Evolutionary conservation across 257 asterid genomes (phyloP), one percentile per base, ranked within the genome.

Genomic region (Nicotiana paniculata): DNA sequence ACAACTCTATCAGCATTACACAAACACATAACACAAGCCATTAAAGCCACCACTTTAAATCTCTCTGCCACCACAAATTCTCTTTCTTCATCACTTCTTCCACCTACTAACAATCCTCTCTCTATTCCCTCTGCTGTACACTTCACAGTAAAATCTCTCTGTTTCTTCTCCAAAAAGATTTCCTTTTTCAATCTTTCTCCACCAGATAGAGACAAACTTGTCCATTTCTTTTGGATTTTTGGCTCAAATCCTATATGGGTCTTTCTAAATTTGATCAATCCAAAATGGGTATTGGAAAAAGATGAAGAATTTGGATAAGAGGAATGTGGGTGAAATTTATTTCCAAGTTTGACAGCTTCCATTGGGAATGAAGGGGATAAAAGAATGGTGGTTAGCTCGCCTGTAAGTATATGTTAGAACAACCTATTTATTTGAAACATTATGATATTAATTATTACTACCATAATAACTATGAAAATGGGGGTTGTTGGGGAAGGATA

Each of bases 1-100:
- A 94, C 99, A 35, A 96, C 98, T 81, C 99, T 90, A 82, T 96
- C 99, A 4, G 96, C 99, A 89, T 93, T 94, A 61, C 99, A 96
- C 86, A 96, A 82, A 77, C 95, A 92, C 99, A 96, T 93, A 30
- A 94, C 95, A 33, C 88, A 92, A 81, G 96, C 99, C 91, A 95
- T 86, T 79, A 95, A 83, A 83, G 93, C 96, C 88, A 89, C 97
- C 85, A 96, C 98, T 85, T 91, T 94, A 61, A 85, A 93, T 91
- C 99, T 93, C 91, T 94, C 98, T 81, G 92, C 89, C 90, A 83
- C 95, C 94, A 82, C 66, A 21, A 89, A 62, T n/a, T 86, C 86
- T 63, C 58, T 80, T 63, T 90, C 93, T 53, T 81, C 79, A n/a
- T 81, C 79, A n/a, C 82, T 84, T 74, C 89, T 85, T 82, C 90